Base-by-base conservation (phyloP, 306 rosid genomes). In the Gleditsia sinensis region DNA sequence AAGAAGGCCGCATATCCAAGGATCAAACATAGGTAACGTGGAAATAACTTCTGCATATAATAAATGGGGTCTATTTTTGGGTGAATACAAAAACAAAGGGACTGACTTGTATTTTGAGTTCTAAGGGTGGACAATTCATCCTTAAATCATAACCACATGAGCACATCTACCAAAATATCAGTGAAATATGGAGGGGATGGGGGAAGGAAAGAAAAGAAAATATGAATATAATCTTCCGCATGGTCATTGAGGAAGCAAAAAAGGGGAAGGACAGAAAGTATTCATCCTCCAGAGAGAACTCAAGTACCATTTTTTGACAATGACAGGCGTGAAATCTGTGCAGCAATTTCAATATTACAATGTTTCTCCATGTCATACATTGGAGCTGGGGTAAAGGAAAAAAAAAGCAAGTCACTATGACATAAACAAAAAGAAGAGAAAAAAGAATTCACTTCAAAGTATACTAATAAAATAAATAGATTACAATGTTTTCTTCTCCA, bases 281-380 rank as follows among this genome's bases (percentile, higher is more conserved):
- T 60, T 69, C 54, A 66, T 67, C 68, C 9, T 78, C 73, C 75
- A 56, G 76, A 69, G 89, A 83, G 49, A 86, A 80, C 66, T 86
- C 78, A 83, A 75, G 76, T 91, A 94, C 98, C 98, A 56, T 83
- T 86, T 63, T 89, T 90, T 73, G 90, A 33, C 19, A 92, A 86
- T 60, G 96, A 73, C 78, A 83, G 32, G 51, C 83, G 93, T 61
- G 96, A 88, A 71, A 94, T 37, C 68, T 83, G 94, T 74, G 90
- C 97, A 3, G 96, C 91, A 81, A 94, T 86, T 84, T 94, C 98
- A 25, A 84, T 83, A 84, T 94, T 91, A 74, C 97, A 94, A 77
- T 87, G 97, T 78, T 94, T 94, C 86, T 91, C 98, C 92, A 91
- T 83, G 80, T 86, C 92, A 74, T 86, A 83, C 57, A 83, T 78